Base-by-base conservation (phyloP, 2,329 filamentous ascomycete genomes). In the Ophiostoma angusticollis region DNA sequence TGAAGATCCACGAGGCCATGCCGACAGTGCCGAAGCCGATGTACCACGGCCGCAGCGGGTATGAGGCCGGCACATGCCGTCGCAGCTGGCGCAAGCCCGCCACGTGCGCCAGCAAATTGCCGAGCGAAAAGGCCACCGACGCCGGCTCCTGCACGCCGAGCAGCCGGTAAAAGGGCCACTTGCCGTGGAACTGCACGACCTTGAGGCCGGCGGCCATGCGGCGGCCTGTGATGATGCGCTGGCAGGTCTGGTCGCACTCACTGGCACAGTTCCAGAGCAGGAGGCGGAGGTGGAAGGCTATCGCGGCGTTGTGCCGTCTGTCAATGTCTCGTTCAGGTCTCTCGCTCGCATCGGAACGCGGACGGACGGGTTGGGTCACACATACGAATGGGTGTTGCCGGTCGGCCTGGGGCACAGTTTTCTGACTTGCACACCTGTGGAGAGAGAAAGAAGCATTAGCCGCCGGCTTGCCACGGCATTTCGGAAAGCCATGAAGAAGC, bases 221-320 rank as follows among this genome's bases (percentile, higher is more conserved):
- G 42, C 64, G 63, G 50, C 74, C 62, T 41, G 91, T 96, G 44
- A 93, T 70, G 57, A 94, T 80, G 68, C 93, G 89, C 59, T 98
- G 91, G 68, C 91, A 98, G 45, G 84, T 80, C 66, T 98, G 93
- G 67, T 98, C 87, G 75, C 91, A 98, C 72, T 98, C 89, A 55
- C 82, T 70, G 45, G 82, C 74, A 64, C 91, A 98, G 57, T 77
- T 78, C 91, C 91, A 98, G 58, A 95, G 65, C 54, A 96, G 78
- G 50, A 96, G 70, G 45, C 84, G 84, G 57, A 80, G 86, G 60
- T 83, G 75, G 50, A 94, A 58, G 46, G 91, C 86, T 94, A 55
- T 14, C 7, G 18, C 11, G 4, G 8, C 11, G 4, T 14, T 30
- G 9, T 7, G n/a, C 24, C 29, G 5, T 28, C 23, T 19, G 6